phyloP scores from a whole-genome alignment of 2,329 filamentous ascomycete species.

The Thelonectria blattea region DNA sequence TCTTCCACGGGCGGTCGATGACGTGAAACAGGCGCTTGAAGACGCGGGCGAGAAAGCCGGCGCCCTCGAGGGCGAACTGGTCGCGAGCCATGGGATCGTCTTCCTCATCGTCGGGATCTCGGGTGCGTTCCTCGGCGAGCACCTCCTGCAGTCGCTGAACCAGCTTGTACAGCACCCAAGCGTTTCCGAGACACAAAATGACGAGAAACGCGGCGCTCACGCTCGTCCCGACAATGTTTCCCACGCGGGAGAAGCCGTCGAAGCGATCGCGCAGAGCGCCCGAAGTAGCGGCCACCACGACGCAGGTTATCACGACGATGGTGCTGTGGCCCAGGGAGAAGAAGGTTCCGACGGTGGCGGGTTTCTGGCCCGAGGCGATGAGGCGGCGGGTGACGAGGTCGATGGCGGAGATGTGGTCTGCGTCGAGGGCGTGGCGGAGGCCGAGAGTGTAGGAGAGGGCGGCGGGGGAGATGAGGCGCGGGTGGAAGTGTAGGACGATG shows the following conservation, averaged over 20 bases:
- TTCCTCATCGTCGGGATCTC: conserved; percentile 27
- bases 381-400: conserved; percentile 93
- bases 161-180: conserved; percentile 82
- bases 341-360: conserved; percentile 91
- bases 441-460: conserved; percentile 88
- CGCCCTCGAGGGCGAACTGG: conserved; percentile 74
- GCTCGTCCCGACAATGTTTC: conserved; percentile 87
- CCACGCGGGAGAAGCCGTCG: conserved; percentile 77
- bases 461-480: conserved; percentile 75
- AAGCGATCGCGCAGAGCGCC: conserved; percentile 84
- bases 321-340: conserved; percentile 95
- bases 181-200: conserved; percentile 81
- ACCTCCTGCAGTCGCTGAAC: conserved; percentile 70
- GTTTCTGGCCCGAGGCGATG: conserved; percentile 81
- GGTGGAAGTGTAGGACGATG: conserved; percentile 59
- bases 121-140: conserved; percentile 48
- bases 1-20: conserved; percentile 84
- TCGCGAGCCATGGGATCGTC: conserved; percentile 40
- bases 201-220: conserved; percentile 86
- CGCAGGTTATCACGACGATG: conserved; percentile 87
- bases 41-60: conserved; percentile 74
- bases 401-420: conserved; percentile 88
- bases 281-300: conserved; percentile 89
- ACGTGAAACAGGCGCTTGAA: conserved; percentile 80
- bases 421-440: conserved; percentile 92